Percentiles rank a stretch among this genome's conserved stretches.
Conservation (phyloP, 179 eudicot species). For the Spinacia oleracea region DNA sequence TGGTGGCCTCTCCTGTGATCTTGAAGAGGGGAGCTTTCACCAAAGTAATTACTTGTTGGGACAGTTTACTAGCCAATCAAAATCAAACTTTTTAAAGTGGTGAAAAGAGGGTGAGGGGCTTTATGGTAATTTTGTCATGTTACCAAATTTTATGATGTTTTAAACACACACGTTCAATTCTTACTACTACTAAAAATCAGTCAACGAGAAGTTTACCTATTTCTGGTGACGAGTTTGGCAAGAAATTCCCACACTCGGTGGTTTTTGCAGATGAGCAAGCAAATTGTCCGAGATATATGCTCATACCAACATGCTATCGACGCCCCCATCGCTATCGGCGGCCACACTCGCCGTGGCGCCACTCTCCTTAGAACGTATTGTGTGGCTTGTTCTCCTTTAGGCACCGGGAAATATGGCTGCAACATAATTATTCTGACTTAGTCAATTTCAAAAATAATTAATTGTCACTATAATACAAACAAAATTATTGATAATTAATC, state of each 20-base stretch:
- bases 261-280: slow-evolving; percentile 76
- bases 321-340: slow-evolving; percentile 70
- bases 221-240: slow-evolving; percentile 68
- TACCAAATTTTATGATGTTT: slow-evolving; percentile 4
- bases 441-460: not conserved
- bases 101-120: not conserved
- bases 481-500: not conserved
- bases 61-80: slow-evolving; percentile 15
- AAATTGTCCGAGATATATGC: slow-evolving; percentile 74
- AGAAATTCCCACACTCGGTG: slow-evolving; percentile 80
- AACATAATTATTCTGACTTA: not conserved
- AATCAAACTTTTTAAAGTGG: not conserved
- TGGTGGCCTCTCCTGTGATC: slow-evolving; percentile 5
- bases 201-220: slow-evolving; percentile 52
- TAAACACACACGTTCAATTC: slow-evolving; percentile 15
- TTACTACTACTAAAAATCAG: not conserved
- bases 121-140: not conserved
- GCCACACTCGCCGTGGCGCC: slow-evolving; percentile 91
- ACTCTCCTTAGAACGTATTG: slow-evolving; percentile 75
- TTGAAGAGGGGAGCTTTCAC: slow-evolving; percentile 1
- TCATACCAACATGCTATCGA: slow-evolving; percentile 93
- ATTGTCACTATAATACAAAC: not conserved
- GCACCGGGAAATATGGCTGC: slow-evolving; percentile 91
- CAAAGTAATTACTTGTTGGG: slow-evolving; percentile 17
- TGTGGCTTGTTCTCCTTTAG: slow-evolving; percentile 77